Conservation (phyloP, 1,284 basidiomycete species). For the Irpex rosettiformis region DNA sequence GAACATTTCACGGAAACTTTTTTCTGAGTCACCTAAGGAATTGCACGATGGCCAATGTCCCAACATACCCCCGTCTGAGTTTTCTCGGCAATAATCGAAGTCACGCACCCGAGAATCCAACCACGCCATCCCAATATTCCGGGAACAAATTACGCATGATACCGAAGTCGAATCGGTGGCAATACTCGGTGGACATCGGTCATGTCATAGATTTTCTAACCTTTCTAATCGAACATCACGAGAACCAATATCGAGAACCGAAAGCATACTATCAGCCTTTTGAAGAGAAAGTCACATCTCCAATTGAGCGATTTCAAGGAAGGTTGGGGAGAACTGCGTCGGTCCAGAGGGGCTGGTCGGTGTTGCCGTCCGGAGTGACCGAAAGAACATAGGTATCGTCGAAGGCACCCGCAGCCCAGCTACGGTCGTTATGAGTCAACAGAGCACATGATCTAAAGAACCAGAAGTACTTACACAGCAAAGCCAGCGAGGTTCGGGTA, state of each 20-base stretch:
- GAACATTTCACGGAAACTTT: too few species aligned
- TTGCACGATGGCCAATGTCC: too few species aligned
- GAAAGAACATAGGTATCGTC: constrained; percentile 35
- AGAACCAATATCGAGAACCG: background rate
- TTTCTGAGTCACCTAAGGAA: too few species aligned
- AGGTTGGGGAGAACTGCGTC: constrained; percentile 30
- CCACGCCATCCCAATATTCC: background rate
- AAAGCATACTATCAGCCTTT: background rate
- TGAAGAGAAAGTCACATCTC: background rate
- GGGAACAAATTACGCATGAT: background rate
- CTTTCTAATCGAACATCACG: background rate
- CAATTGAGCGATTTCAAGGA: constrained; percentile 17
- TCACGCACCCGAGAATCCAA: background rate
- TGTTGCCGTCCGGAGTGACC: constrained; percentile 33
- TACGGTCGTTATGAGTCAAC: constrained; percentile 2
- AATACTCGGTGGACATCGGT: background rate
- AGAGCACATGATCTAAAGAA: background rate
- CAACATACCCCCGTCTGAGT: background rate
- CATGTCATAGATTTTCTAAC: background rate
- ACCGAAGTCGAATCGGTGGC: background rate
- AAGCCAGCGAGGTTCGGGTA: constrained; percentile 46
- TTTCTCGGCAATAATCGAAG: background rate
- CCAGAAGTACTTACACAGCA: constrained; percentile 26
- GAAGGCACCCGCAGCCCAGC: constrained; percentile 40
- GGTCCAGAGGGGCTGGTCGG: constrained; percentile 36